Conservation (phyloP, 495 filamentous ascomycete species). For the Paragyromitra xinjiangensis region DNA sequence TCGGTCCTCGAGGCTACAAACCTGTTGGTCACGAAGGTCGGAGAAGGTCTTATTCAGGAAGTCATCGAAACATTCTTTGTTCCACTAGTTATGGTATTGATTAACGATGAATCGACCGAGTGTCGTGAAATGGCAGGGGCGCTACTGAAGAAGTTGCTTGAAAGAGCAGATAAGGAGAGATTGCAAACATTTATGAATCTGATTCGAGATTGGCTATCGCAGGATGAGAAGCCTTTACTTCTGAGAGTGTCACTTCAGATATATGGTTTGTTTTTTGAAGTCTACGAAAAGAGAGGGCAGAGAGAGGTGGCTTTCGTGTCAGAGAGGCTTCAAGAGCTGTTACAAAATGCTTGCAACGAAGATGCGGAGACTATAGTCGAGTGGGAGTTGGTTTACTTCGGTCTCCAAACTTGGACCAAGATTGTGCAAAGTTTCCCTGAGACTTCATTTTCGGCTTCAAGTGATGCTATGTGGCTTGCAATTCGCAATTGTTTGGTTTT, state of each 20-base stretch:
- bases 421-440: slow-evolving; percentile 72
- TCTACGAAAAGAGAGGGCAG: slow-evolving; percentile 62
- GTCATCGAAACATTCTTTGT: slow-evolving; percentile 83
- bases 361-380: slow-evolving; percentile 63
- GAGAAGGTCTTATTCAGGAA: slow-evolving; percentile 80
- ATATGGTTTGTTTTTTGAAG: slow-evolving; percentile 84
- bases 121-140: slow-evolving; percentile 85
- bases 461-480: slow-evolving; percentile 70
- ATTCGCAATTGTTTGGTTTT: slow-evolving; percentile 74
- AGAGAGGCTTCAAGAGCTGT: slow-evolving; percentile 61
- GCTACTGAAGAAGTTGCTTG: slow-evolving; percentile 80
- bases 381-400: slow-evolving; percentile 81
- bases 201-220: slow-evolving; percentile 78
- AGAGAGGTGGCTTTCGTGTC: slow-evolving; percentile 56
- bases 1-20: slow-evolving; percentile 92
- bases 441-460: slow-evolving; percentile 67
- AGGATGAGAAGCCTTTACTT: slow-evolving; percentile 74
- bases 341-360: slow-evolving; percentile 63
- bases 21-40: slow-evolving; percentile 80
- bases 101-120: slow-evolving; percentile 85
- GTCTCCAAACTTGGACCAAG: slow-evolving; percentile 73
- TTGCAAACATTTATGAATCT: slow-evolving; percentile 72
- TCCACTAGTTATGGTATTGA: slow-evolving; percentile 81
- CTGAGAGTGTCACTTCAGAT: slow-evolving; percentile 77
- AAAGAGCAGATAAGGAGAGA: slow-evolving; percentile 77